phyloP scores from a whole-genome alignment of 2,329 filamentous ascomycete species.

The Myriangium duriaei region DNA sequence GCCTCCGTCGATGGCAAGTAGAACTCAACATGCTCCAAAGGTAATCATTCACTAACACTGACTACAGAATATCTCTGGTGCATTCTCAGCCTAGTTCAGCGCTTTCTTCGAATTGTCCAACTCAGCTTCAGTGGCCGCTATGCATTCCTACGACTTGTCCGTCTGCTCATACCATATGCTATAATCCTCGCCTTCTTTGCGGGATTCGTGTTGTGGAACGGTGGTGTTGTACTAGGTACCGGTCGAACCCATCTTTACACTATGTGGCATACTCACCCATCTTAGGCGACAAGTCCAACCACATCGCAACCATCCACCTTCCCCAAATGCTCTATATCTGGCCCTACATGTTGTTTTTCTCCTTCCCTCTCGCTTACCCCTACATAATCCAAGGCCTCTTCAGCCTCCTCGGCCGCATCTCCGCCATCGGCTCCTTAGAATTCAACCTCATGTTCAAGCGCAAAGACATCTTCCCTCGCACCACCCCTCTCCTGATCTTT shows the following conservation, averaged over 20 bases:
- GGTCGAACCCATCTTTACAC: neutral
- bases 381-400: slow-evolving; percentile 30
- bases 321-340: slow-evolving; percentile 93
- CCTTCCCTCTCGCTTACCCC: slow-evolving; percentile 59
- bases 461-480: slow-evolving; percentile 24
- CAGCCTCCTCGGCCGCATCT: slow-evolving; percentile 16
- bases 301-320: slow-evolving; percentile 76
- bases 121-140: slow-evolving; percentile 1
- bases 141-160: slow-evolving; percentile 5
- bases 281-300: slow-evolving; percentile 82
- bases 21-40: neutral
- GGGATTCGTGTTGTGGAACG: slow-evolving; percentile 73
- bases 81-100: slow-evolving; percentile 6
- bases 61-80: slow-evolving; percentile 16
- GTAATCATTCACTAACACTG: slow-evolving; percentile 6
- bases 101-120: neutral
- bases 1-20: slow-evolving; percentile 37
- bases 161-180: slow-evolving; percentile 36
- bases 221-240: slow-evolving; percentile 78
- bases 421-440: slow-evolving; percentile 18
- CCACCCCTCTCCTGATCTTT: slow-evolving; percentile 25
- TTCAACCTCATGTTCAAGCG: slow-evolving; percentile 24
- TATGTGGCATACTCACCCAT: slow-evolving; percentile 16
- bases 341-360: slow-evolving; percentile 84
- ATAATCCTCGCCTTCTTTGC: slow-evolving; percentile 55